Conservation (phyloP, 768 basidiomycete genomes). For the Pholiota microspora region DNA sequence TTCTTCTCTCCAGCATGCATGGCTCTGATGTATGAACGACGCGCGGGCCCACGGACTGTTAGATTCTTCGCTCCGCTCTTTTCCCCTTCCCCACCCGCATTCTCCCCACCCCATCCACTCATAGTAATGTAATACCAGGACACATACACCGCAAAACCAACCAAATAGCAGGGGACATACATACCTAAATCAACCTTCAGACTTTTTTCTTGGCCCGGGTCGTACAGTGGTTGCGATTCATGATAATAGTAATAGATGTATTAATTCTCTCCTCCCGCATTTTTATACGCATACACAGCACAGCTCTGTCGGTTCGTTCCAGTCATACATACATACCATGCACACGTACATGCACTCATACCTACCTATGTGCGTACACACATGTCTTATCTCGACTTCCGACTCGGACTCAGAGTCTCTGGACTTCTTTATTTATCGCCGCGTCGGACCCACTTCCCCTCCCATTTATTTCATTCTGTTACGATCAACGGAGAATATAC, state of each 20-base stretch:
- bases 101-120: not conserved
- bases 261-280: constrained; percentile 1
- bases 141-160: not conserved
- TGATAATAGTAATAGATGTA: not conserved
- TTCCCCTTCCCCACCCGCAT: no score
- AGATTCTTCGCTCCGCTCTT: not conserved
- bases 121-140: not conserved
- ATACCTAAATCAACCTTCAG: not conserved
- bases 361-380: no score
- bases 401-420: no score
- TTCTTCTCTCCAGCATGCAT: not conserved
- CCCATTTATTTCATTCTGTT: no score
- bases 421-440: no score
- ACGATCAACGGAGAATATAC: no score
- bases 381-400: not conserved
- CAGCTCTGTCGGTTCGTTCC: not conserved
- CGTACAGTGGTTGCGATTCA: not conserved
- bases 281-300: not conserved
- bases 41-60: not conserved
- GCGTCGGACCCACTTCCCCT: no score
- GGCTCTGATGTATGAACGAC: not conserved
- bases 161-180: not conserved
- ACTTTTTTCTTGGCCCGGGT: not conserved
- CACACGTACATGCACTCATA: not conserved
- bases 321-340: not conserved